These are phyloP conservation scores for Pseudogymnoascus sp. DNA, from an alignment of 2,329 filamentous ascomycete genomes.

Conservation along the genomic window DNA sequence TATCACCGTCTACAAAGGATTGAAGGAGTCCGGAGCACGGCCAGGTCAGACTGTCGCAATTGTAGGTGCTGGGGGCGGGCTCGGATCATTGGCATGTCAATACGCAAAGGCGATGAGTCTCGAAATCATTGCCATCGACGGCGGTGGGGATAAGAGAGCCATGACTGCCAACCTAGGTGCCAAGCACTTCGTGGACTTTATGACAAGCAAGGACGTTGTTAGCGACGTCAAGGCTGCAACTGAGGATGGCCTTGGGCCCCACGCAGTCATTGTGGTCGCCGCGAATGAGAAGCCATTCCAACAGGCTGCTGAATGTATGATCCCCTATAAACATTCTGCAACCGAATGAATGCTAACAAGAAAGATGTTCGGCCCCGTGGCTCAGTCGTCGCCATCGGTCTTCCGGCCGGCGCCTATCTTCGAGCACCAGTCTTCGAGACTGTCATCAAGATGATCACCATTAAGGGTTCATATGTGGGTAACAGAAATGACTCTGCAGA, in stretches of 20 bases:
- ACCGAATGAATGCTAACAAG: background rate
- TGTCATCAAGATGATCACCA: conserved; percentile 81
- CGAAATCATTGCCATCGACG: conserved; percentile 70
- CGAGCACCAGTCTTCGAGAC: conserved; percentile 82
- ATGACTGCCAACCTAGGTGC: conserved; percentile 65
- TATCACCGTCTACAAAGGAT: conserved; percentile 83
- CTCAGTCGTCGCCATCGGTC: conserved; percentile 77
- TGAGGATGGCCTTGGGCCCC: conserved; percentile 73
- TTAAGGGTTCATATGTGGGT: conserved; percentile 89
- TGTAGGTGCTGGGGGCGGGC: conserved; percentile 76
- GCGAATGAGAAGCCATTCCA: conserved; percentile 90
- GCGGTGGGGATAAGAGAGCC: conserved; percentile 68
- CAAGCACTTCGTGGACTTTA: conserved; percentile 70
- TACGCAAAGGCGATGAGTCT: conserved; percentile 90
- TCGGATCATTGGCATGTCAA: conserved; percentile 72
- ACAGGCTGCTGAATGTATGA: conserved; percentile 60
- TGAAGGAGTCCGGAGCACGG: conserved; percentile 69
- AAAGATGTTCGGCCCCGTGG: conserved; percentile 79
- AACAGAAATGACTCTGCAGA: conserved; percentile 83
- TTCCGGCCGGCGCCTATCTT: conserved; percentile 72
- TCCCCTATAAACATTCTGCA: conserved; percentile 9
- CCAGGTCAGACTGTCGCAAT: conserved; percentile 74
- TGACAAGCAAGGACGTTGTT: conserved; percentile 64
- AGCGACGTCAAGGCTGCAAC: conserved; percentile 76
- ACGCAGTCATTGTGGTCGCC: conserved; percentile 79